Evolutionary conservation across 73 alveolate genomes (phyloP).

Genomic region (Tetrahymena malaccensis): DNA sequence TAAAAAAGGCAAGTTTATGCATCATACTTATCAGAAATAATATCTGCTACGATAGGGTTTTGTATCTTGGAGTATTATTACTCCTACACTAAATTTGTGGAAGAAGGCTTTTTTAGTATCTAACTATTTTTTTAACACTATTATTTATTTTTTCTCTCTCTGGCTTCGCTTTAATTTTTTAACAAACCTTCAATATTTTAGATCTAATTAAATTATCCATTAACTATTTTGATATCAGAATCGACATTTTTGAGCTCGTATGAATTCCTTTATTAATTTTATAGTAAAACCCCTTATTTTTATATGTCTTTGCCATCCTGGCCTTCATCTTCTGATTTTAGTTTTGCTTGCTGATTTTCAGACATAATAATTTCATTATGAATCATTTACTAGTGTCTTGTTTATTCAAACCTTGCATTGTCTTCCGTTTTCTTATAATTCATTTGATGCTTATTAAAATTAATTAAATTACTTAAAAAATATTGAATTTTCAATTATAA

Average conservation of each 20-base stretch:
- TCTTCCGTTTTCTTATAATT: background rate
- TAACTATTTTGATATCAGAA: background rate
- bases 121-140: background rate
- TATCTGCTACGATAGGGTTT: background rate
- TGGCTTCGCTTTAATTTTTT: background rate
- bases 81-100: background rate
- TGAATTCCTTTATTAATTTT: background rate
- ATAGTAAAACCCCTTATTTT: background rate
- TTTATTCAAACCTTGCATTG: background rate
- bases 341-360: background rate
- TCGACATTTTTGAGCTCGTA: background rate
- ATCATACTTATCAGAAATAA: background rate
- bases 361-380: background rate
- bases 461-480: background rate
- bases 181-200: background rate
- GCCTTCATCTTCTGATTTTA: background rate
- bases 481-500: background rate
- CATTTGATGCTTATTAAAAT: background rate
- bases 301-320: background rate
- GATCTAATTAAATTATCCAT: background rate
- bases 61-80: background rate
- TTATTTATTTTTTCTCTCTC: background rate
- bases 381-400: background rate
- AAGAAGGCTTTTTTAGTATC: background rate
- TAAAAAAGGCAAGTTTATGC: background rate